Conservation (phyloP, 1,284 basidiomycete genomes). For the Cystobasidium sp. region DNA sequence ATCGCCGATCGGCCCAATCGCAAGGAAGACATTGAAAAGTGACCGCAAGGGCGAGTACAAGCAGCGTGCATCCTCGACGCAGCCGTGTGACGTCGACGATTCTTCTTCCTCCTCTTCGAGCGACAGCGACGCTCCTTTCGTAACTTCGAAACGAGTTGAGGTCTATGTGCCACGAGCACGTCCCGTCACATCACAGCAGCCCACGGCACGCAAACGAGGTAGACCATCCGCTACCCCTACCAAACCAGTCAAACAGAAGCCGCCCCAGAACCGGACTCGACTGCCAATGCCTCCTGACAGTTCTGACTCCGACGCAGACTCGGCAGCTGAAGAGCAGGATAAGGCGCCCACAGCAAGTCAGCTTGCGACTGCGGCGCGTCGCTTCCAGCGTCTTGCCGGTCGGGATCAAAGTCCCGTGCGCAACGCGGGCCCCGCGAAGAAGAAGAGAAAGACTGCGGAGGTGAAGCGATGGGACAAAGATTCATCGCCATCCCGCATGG, state of each 20-base stretch:
- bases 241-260: not conserved
- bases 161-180: not conserved
- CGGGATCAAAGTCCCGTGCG: conserved; percentile 3
- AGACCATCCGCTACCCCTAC: not conserved
- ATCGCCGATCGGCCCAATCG: not conserved
- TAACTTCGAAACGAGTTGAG: not conserved
- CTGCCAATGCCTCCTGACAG: conserved; percentile 8
- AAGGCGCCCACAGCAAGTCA: conserved; percentile 10
- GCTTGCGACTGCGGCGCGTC: not conserved
- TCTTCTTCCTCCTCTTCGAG: not conserved
- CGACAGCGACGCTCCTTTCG: not conserved
- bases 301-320: not conserved
- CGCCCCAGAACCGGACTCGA: not conserved
- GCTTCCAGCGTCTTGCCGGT: conserved; percentile 13
- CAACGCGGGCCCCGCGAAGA: not conserved
- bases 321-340: not conserved
- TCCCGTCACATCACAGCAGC: not conserved
- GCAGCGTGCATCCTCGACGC: not conserved
- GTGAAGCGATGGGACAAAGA: not conserved
- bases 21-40: not conserved
- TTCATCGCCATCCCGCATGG: not conserved
- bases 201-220: not conserved
- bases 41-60: not conserved
- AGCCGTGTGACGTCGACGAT: not conserved
- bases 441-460: not conserved